Percentiles rank a stretch among this genome's conserved stretches.
Conservation (phyloP, 495 filamentous ascomycete genomes). For the Lophium mytilinum region DNA sequence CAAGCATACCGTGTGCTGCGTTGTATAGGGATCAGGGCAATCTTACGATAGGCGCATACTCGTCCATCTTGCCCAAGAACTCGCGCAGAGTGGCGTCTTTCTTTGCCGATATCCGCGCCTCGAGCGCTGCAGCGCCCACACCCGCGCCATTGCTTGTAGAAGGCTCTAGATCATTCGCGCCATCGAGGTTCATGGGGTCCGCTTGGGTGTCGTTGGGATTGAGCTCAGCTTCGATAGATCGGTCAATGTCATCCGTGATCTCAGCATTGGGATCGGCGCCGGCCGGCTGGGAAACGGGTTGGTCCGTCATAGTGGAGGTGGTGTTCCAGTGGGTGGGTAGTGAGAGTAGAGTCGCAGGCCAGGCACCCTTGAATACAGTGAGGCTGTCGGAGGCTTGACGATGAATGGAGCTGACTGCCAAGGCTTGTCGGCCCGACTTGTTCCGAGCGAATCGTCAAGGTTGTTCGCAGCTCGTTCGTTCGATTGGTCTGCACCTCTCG, state of each 20-base stretch:
- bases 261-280: slow-evolving; percentile 4
- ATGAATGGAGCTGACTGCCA: too few species aligned
- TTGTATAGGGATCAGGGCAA: background rate
- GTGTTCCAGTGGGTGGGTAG: background rate
- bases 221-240: slow-evolving; percentile 24
- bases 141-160: slow-evolving; percentile 13
- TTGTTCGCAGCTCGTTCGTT: too few species aligned
- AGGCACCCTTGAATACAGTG: too few species aligned
- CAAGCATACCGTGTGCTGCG: background rate
- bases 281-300: slow-evolving; percentile 3
- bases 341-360: background rate
- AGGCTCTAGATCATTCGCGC: slow-evolving; percentile 20
- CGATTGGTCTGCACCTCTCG: too few species aligned
- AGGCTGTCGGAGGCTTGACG: too few species aligned
- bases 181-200: slow-evolving; percentile 27
- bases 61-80: slow-evolving; percentile 92
- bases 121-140: slow-evolving; percentile 16
- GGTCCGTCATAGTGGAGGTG: slow-evolving; percentile 12
- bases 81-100: slow-evolving; percentile 89
- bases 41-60: slow-evolving; percentile 92
- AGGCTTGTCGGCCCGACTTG: background rate
- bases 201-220: slow-evolving; percentile 16
- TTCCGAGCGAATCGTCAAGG: background rate
- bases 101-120: slow-evolving; percentile 54
- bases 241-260: slow-evolving; percentile 24